Evolutionary conservation across 768 basidiomycete species (phyloP), one percentile per base, ranked within the genome.

Genomic region (Clathrus columnatus): DNA sequence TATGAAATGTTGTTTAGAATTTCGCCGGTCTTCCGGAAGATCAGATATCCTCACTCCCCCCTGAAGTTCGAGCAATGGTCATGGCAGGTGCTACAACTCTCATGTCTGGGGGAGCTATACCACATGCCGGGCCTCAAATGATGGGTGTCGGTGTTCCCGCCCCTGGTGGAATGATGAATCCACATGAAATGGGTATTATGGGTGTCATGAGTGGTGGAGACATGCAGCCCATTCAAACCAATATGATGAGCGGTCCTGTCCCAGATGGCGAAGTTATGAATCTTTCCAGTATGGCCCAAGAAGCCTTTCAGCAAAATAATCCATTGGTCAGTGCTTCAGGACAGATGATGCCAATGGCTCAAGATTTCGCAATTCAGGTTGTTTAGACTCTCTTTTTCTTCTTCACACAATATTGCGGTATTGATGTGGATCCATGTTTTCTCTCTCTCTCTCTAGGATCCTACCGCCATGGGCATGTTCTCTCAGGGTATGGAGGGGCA

Each of bases 1-100:
- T 27, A 16, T 51, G 14, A 42, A 8, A 24, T 41, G n/a, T 17
- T 42, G 36, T 28, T 2, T 61, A 91, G 88, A 89, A 84, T 65
- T 87, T 91, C 64, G 74, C 87, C 1, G 85, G 80, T 8, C 85
- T 91, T 84, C 78, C 79, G 46, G 91, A 91, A 68, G 88, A 87
- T 51, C 87, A 87, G 65, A 75, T 89, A 41, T 74, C 82, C 26
- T 82, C 81, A 29, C 77, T 93, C 36, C 90, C 88, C 7, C 81
- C 84, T 0, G 90, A 92, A 57, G 75, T 91, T 55, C 84, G 88
- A 36, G 82, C 84, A 57, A 91, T 91, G 86, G 85, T 91, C 51
- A 87, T 91, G 82, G 84, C 87, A 7, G 84, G 86, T 17, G 82
- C 87, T 58, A 82, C 81, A 20, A 79, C 84, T 7, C 82, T 89